Evolutionary conservation across 2,329 filamentous ascomycete genomes (phyloP).

Genomic region (Teratosphaeria destructans): DNA sequence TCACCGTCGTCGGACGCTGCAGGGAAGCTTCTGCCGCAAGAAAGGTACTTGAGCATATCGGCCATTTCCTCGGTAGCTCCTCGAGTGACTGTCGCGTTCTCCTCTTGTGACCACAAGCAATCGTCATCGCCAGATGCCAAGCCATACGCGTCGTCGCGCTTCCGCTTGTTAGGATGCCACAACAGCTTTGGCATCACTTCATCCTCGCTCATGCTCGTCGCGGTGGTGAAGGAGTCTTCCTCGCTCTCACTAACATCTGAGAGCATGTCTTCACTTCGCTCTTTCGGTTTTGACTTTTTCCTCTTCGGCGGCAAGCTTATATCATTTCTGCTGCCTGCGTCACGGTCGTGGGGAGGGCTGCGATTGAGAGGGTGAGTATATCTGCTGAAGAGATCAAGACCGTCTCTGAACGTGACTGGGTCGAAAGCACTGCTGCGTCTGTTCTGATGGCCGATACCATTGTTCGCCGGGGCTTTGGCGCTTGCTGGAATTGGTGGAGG

Average conservation of each 20-base stretch:
- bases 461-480: conserved; percentile 2
- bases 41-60: not conserved
- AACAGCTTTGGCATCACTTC: conserved; percentile 12
- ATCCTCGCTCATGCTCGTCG: conserved; percentile 11
- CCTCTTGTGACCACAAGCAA: not conserved
- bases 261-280: not conserved
- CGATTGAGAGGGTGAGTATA: conserved; percentile 26
- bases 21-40: not conserved
- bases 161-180: conserved; percentile 19
- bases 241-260: conserved; percentile 12
- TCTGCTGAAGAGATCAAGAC: conserved; percentile 41
- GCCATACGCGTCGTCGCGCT: conserved; percentile 5
- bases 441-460: not conserved
- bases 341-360: not conserved
- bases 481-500: conserved; percentile 28
- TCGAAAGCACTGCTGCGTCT: conserved; percentile 38
- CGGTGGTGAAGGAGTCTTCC: conserved; percentile 17
- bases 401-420: conserved; percentile 42
- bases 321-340: not conserved
- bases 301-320: conserved; percentile 5
- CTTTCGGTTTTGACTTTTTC: conserved; percentile 4
- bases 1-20: not conserved
- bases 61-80: not conserved
- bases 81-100: not conserved
- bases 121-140: not conserved